phyloP scores from a whole-genome alignment of 1,284 basidiomycete genomes.

The Boletus semigastroideus region DNA sequence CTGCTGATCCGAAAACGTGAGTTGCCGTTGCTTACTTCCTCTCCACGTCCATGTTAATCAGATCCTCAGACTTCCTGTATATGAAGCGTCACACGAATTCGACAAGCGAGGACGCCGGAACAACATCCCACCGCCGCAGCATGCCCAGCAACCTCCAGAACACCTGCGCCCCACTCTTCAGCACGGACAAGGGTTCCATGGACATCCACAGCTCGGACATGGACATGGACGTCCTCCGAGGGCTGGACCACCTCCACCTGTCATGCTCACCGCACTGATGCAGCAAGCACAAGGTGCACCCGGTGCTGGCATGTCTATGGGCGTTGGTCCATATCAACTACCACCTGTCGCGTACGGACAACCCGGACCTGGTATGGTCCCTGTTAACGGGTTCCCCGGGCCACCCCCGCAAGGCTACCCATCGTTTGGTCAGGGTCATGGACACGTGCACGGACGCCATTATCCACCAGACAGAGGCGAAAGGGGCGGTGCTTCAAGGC shows the following conservation, averaged over 20 bases:
- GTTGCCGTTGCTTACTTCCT: slow-evolving; percentile 26
- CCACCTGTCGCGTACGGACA: slow-evolving; percentile 17
- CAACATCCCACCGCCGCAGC: slow-evolving; percentile 22
- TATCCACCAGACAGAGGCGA: slow-evolving; percentile 19
- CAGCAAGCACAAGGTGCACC: slow-evolving; percentile 24
- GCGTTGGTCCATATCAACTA: slow-evolving; percentile 11
- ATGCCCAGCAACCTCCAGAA: slow-evolving; percentile 22
- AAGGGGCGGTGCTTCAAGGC: slow-evolving; percentile 8
- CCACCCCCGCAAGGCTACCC: slow-evolving; percentile 22
- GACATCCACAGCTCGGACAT: slow-evolving; percentile 20
- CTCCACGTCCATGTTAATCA: slow-evolving; percentile 1
- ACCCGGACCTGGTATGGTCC: slow-evolving; percentile 7
- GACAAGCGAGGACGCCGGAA: slow-evolving; percentile 72
- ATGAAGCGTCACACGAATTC: slow-evolving; percentile 83
- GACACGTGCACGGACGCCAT: slow-evolving; percentile 14
- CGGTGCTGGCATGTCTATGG: slow-evolving; percentile 1
- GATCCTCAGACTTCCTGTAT: slow-evolving; percentile 60
- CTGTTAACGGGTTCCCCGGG: slow-evolving; percentile 19
- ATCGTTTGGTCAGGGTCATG: slow-evolving; percentile 8
- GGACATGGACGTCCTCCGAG: slow-evolving; percentile 24
- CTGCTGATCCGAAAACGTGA: slow-evolving; percentile 81
- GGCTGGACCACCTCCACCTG: slow-evolving; percentile 23
- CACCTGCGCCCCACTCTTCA: slow-evolving; percentile 31
- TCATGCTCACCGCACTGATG: slow-evolving; percentile 31
- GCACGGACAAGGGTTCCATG: slow-evolving; percentile 32